Evolutionary conservation across 148 eudicot species (phyloP).

Genomic region (Camellia sinensis): DNA sequence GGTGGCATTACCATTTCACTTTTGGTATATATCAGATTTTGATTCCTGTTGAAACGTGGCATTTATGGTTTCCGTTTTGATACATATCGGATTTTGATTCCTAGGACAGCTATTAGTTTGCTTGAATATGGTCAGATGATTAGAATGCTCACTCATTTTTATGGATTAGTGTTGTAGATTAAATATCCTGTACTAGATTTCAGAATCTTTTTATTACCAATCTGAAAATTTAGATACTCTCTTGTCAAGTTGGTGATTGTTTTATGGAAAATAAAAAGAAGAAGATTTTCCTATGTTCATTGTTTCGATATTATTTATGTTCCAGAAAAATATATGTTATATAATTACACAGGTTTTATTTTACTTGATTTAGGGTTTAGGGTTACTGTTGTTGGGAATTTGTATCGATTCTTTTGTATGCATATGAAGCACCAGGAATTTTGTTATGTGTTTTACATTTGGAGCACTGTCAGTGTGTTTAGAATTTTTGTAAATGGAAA

Average conservation of each 20-base stretch:
- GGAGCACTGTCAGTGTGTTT: neutral
- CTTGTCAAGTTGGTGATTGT: conserved; percentile 8
- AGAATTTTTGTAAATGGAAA: too few species aligned
- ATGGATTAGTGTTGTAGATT: neutral
- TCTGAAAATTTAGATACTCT: neutral
- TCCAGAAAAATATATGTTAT: neutral
- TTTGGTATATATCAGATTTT: too few species aligned
- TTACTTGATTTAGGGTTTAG: too few species aligned
- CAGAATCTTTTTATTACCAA: neutral
- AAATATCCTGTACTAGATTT: neutral
- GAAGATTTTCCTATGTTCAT: neutral
- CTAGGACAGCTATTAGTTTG: neutral
- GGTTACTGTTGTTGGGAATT: too few species aligned
- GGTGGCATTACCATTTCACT: too few species aligned
- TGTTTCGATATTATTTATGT: neutral
- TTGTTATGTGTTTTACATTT: conserved; percentile 2
- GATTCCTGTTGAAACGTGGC: too few species aligned
- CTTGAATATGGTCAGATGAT: neutral
- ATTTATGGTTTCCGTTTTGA: neutral
- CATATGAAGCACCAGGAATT: neutral
- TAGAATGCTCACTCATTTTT: neutral
- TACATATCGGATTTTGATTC: neutral
- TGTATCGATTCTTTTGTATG: neutral
- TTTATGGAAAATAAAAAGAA: neutral
- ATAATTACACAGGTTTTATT: too few species aligned